A percentile compares a stretch with the other conserved stretches of the same genome.
phyloP scores from a whole-genome alignment of 768 basidiomycete species.

The Pleurotus tuoliensis region DNA sequence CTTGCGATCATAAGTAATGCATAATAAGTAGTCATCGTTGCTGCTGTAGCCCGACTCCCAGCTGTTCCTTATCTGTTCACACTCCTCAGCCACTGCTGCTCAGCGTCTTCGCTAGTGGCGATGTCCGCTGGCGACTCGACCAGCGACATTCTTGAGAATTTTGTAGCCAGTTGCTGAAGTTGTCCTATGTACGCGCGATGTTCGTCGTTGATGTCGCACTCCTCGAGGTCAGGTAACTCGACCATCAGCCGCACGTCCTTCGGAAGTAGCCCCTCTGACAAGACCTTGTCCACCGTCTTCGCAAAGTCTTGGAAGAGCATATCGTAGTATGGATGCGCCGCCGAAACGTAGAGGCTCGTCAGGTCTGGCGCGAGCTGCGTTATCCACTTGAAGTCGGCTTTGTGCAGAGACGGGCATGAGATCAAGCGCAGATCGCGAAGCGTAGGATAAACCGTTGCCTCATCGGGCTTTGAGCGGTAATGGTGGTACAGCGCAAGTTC shows the following conservation, averaged over 20 bases:
- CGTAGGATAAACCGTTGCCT: background rate
- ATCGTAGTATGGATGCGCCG: background rate
- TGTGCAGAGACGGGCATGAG: background rate
- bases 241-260: background rate
- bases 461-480: background rate
- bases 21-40: too few species aligned
- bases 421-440: background rate
- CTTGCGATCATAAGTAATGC: too few species aligned
- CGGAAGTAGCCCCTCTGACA: background rate
- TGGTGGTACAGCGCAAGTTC: constrained; percentile 1
- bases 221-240: background rate
- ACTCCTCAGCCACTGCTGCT: background rate
- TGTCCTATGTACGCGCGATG: background rate
- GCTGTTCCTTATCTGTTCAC: background rate
- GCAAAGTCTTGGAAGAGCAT: background rate
- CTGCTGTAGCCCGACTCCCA: too few species aligned
- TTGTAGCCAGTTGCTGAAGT: background rate
- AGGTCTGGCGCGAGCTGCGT: background rate
- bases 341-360: background rate
- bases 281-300: background rate
- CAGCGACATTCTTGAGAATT: background rate
- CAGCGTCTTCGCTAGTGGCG: background rate
- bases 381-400: constrained; percentile 4
- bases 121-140: background rate
- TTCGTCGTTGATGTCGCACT: background rate